Evolutionary conservation across 352 stramenopile genomes (phyloP).

Genomic region (Phytophthora hibernalis): DNA sequence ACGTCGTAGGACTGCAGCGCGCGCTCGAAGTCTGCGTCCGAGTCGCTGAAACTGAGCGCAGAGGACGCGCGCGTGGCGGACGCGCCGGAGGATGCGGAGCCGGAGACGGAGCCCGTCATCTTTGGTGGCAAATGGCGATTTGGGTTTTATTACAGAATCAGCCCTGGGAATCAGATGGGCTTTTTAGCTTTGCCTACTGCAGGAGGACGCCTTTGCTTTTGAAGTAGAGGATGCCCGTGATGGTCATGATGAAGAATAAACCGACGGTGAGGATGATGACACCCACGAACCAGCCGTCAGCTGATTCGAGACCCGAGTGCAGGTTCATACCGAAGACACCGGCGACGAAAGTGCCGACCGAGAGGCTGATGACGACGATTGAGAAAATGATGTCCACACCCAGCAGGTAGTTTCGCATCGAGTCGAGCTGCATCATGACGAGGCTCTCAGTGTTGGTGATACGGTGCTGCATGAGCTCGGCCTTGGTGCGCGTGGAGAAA

Average conservation of each 20-base stretch:
- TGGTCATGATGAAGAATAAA: slow-evolving; percentile 47
- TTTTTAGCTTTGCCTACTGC: slow-evolving; percentile 11
- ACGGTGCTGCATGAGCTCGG: slow-evolving; percentile 66
- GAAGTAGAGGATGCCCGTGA: slow-evolving; percentile 61
- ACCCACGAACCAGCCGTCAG: slow-evolving; percentile 42
- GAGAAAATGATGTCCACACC: slow-evolving; percentile 64
- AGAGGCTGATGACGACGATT: slow-evolving; percentile 63
- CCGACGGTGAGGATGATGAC: slow-evolving; percentile 44
- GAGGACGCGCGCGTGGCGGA: slow-evolving; percentile 9
- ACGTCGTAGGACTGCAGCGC: slow-evolving; percentile 77
- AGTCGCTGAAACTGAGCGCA: slow-evolving; percentile 58
- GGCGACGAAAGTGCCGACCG: slow-evolving; percentile 64
- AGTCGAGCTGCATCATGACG: slow-evolving; percentile 78
- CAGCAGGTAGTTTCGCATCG: slow-evolving; percentile 70
- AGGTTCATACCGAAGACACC: slow-evolving; percentile 77
- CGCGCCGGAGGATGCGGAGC: background rate
- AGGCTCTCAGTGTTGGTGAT: slow-evolving; percentile 80
- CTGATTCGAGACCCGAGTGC: slow-evolving; percentile 38
- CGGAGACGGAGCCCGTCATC: background rate
- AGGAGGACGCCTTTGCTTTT: slow-evolving; percentile 62
- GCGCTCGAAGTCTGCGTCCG: slow-evolving; percentile 75
- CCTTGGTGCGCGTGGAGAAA: slow-evolving; percentile 73
- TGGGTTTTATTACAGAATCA: background rate
- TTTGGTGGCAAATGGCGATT: background rate
- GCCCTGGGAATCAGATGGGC: background rate